Conservation (phyloP, 2,329 filamentous ascomycete genomes). For the Magnaporthiopsis poae region DNA sequence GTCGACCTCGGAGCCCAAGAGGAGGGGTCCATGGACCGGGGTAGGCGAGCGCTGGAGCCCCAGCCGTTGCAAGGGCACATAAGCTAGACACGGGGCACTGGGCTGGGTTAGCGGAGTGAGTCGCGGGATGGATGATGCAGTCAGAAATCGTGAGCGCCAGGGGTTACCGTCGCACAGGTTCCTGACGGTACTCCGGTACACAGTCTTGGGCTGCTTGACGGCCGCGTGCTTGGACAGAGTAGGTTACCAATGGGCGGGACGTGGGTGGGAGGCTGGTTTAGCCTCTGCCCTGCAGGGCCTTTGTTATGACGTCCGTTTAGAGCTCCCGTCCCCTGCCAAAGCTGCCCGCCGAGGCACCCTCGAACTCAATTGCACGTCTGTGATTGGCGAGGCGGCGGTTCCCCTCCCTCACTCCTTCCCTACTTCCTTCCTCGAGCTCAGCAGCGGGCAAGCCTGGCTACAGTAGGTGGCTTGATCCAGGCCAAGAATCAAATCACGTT, state of each 20-base stretch:
- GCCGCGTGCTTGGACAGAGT: not conserved
- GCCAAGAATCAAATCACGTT: no score
- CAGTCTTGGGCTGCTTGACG: not conserved
- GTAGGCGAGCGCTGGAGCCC: not conserved
- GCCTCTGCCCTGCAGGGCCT: not conserved
- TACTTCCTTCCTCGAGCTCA: constrained; percentile 2
- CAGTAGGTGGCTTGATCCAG: not conserved
- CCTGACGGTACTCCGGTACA: not conserved
- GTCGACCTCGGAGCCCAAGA: not conserved
- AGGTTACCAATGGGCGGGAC: not conserved
- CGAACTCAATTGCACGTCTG: not conserved
- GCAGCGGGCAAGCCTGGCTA: not conserved
- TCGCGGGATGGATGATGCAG: not conserved
- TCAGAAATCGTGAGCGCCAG: not conserved
- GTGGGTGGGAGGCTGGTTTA: not conserved
- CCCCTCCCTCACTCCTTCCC: not conserved
- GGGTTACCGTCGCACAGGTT: not conserved
- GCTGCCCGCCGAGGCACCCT: not conserved
- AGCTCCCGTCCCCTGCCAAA: not conserved
- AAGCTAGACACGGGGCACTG: no score
- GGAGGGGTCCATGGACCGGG: not conserved
- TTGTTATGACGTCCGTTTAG: not conserved
- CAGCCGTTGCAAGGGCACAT: not conserved
- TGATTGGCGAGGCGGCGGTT: not conserved
- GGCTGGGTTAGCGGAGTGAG: not conserved